Evolutionary conservation across 192 early-diverging fungal species (phyloP).

Genomic region (Mortierella alpina): DNA sequence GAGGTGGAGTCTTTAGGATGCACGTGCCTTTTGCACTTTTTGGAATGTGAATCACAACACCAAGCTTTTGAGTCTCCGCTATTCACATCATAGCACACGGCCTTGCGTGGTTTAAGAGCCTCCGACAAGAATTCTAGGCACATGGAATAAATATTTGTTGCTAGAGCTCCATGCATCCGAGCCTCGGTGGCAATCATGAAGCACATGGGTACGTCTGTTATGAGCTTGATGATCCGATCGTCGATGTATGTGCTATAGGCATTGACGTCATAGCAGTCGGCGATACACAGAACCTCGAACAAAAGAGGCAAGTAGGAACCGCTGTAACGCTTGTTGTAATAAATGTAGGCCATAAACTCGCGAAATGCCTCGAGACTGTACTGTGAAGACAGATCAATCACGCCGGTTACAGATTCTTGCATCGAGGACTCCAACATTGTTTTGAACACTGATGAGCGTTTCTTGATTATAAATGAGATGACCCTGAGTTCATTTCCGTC

Average conservation of each 20-base stretch:
- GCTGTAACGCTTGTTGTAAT: slow-evolving; percentile 21
- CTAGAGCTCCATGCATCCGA: slow-evolving; percentile 19
- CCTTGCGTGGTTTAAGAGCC: not conserved
- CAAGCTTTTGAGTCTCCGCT: slow-evolving; percentile 16
- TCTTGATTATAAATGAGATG: too few relatives aligned
- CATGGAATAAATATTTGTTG: not conserved
- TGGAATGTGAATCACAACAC: slow-evolving; percentile 15
- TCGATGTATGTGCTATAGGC: slow-evolving; percentile 10
- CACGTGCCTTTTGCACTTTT: not conserved
- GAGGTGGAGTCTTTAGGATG: not conserved
- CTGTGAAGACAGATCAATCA: slow-evolving; percentile 28
- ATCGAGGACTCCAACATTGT: slow-evolving; percentile 21
- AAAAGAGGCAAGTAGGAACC: slow-evolving; percentile 15
- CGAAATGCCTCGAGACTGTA: slow-evolving; percentile 22
- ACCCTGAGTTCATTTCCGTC: too few relatives aligned
- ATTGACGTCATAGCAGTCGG: slow-evolving; percentile 17
- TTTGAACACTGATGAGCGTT: slow-evolving; percentile 24
- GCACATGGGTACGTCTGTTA: slow-evolving; percentile 18
- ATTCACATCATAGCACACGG: not conserved
- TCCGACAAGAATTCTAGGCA: slow-evolving; percentile 10
- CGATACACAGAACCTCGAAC: slow-evolving; percentile 23
- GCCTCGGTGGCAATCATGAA: slow-evolving; percentile 22
- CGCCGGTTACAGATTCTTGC: slow-evolving; percentile 18
- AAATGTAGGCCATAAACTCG: slow-evolving; percentile 28
- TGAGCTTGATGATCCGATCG: slow-evolving; percentile 14